phyloP scores from a whole-genome alignment of 225 moss, liverwort and hornwort species.

The Marchantia paleacea region DNA sequence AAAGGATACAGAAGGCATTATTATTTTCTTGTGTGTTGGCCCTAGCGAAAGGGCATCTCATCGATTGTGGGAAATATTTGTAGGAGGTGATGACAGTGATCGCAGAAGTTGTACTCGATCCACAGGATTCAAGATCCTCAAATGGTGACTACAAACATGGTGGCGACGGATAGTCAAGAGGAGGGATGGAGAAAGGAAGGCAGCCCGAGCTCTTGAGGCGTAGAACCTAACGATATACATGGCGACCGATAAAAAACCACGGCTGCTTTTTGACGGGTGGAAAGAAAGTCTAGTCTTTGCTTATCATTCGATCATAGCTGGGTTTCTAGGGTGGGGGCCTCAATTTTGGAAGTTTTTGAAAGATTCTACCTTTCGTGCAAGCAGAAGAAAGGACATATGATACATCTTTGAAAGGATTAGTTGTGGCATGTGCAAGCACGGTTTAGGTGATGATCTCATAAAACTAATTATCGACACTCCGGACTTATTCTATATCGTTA shows the following conservation, averaged over 20 bases:
- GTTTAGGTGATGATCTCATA: not conserved
- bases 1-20: not conserved
- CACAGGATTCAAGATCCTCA: not conserved
- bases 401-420: not conserved
- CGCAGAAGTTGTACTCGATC: not conserved
- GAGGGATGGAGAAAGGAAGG: not conserved
- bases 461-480: not conserved
- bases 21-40: not conserved
- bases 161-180: not conserved
- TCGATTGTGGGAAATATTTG: not conserved
- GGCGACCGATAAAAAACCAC: not conserved
- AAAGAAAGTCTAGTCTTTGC: conserved; percentile 4
- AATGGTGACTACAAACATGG: not conserved
- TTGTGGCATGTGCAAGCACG: not conserved
- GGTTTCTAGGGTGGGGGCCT: not conserved
- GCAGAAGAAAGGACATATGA: not conserved
- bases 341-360: not conserved
- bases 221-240: not conserved
- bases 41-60: not conserved
- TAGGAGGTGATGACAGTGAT: not conserved
- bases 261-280: conserved; percentile 7
- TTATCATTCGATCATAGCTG: not conserved
- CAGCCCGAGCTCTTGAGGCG: not conserved
- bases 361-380: conserved; percentile 15
- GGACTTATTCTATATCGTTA: not conserved